Percentiles rank a stretch among this genome's conserved stretches.
These are phyloP conservation scores for Amphibolis antarctica DNA, from an alignment of 106 monocot species.

Conservation along the genomic window DNA sequence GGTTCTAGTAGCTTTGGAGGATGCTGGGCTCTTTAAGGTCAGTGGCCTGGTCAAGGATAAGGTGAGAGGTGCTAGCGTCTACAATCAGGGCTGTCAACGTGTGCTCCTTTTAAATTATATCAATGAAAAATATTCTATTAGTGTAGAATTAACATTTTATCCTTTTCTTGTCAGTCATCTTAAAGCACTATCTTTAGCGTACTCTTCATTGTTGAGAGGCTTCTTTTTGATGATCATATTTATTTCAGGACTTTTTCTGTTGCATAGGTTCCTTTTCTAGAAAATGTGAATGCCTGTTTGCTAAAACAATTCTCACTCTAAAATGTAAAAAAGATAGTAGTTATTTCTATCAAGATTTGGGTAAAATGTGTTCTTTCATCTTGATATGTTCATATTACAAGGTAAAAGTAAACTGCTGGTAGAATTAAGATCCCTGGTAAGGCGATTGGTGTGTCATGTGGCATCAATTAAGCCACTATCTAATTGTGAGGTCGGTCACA, in stretches of 20 bases:
- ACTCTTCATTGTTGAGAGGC: too few species aligned
- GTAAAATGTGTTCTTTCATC: too few species aligned
- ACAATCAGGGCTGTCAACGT: not conserved
- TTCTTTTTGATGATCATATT: too few species aligned
- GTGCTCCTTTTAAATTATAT: too few species aligned
- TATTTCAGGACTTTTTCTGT: not conserved
- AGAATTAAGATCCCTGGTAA: too few species aligned
- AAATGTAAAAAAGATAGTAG: not conserved
- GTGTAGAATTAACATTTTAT: not conserved
- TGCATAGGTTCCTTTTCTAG: not conserved
- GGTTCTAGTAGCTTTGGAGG: constrained; percentile 68
- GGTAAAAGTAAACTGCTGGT: too few species aligned
- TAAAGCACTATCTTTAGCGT: too few species aligned
- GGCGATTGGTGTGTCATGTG: too few species aligned
- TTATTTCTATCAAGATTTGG: too few species aligned
- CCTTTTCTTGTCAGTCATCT: not conserved
- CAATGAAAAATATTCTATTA: not conserved
- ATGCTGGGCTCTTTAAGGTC: constrained; percentile 62
- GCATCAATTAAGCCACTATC: too few species aligned
- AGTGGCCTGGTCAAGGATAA: constrained; percentile 73
- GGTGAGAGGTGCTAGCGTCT: constrained; percentile 29
- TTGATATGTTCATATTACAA: too few species aligned
- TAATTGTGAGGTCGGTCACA: too few species aligned
- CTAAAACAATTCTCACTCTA: not conserved
- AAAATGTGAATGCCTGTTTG: not conserved